These are phyloP conservation scores for Lichtheimia ramosa DNA, from an alignment of 371 early-diverging fungal genomes.

Conservation along the genomic window DNA sequence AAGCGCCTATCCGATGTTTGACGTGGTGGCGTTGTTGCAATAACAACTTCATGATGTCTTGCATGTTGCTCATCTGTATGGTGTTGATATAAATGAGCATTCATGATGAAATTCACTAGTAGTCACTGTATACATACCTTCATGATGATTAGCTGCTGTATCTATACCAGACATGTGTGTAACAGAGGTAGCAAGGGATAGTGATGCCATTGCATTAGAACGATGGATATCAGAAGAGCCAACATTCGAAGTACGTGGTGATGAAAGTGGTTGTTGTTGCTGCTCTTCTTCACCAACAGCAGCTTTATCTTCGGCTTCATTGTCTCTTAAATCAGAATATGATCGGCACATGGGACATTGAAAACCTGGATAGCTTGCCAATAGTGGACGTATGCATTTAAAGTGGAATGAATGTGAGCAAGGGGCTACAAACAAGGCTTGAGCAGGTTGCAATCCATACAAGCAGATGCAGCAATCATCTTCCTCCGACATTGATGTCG, in stretches of 20 bases:
- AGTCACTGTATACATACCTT: not conserved
- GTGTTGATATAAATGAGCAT: no score
- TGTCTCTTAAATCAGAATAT: constrained; percentile 88
- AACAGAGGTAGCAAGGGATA: not conserved
- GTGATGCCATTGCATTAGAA: not conserved
- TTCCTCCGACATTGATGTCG: constrained; percentile 1
- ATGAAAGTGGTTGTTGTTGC: not conserved
- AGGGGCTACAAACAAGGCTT: constrained; percentile 92
- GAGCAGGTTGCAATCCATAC: constrained; percentile 82
- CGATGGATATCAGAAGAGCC: not conserved
- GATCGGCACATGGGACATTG: constrained; percentile 93
- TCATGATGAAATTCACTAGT: no score
- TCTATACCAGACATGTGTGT: not conserved
- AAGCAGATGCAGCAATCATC: constrained; percentile 95
- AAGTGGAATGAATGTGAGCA: constrained; percentile 95
- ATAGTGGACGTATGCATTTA: constrained; percentile 85
- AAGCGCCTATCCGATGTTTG: constrained; percentile 14
- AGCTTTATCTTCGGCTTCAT: constrained; percentile 62
- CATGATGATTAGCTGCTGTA: not conserved
- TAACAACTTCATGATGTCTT: not conserved
- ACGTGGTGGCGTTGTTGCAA: not conserved
- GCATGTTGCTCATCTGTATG: no score
- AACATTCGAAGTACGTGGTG: not conserved
- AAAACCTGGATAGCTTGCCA: constrained; percentile 77
- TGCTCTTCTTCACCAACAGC: not conserved